Evolutionary conservation across 352 stramenopile species (phyloP), one percentile per base, ranked within the genome.

Genomic region (Hyaloperonospora brassicae): DNA sequence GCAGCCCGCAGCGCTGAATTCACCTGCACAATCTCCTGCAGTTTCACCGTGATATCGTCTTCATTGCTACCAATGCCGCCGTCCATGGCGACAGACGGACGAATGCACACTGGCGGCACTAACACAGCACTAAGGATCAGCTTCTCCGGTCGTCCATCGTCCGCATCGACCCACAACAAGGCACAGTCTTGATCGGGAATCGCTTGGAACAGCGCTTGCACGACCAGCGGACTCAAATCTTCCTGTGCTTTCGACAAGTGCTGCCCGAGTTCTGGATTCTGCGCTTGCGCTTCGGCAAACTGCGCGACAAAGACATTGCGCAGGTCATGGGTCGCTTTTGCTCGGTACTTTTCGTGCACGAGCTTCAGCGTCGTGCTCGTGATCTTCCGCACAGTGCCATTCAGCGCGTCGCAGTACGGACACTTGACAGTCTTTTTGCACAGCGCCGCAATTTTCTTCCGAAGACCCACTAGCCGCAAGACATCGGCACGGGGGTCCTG

Each of bases 21-120:
- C 27, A 99, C 89, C 46, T 98, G 96, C 44, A 99, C 85, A 69
- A 99, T 99, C 68, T 99, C 96, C 70, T 99, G 90, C 1, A 99
- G 80, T 70, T 99, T 99, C 23, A 98, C 89, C 0, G 96, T 99
- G 48, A 99, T 88, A 68, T 99, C 96, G 67, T 99, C 97, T 72
- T 99, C 95, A 70, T 99, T 99, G 58, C 80, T 97, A 9, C 95
- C 96, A 12, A 72, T 79, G 25, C 87, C 89, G 14, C 89, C 86
- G 62, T 99, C 97, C 90, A 99, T 98, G 0, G 93, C 89, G 17
- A 99, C 97, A 0, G 93, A 98, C 1, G 97, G 97, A 41, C 97
- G 90, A 64, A 99, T 99, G 31, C 95, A 97, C 27, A 99, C 96
- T 0, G 97, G 97, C 1, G 97, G 97, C 34, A 99, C 97, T 2